Conservation (phyloP, 2,329 filamentous ascomycete species). For the Zarea fungicola region DNA sequence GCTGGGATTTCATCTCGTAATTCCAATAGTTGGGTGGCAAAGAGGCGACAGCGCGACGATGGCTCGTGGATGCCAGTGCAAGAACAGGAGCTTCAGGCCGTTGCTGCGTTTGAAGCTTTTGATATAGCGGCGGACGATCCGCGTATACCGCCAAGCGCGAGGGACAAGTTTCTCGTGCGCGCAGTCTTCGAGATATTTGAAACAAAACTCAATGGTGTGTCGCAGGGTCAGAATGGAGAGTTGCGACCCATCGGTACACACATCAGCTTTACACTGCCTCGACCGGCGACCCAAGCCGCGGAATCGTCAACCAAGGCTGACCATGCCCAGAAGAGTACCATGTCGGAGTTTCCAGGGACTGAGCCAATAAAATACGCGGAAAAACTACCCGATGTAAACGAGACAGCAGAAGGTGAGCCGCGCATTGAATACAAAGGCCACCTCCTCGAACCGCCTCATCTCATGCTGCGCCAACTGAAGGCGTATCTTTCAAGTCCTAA, state of each 20-base stretch:
- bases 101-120: neutral
- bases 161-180: neutral
- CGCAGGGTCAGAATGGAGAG: neutral
- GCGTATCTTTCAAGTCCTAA: constrained; percentile 48
- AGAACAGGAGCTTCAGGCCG: neutral
- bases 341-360: neutral
- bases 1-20: neutral
- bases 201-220: neutral
- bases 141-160: neutral
- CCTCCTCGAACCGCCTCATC: constrained; percentile 27
- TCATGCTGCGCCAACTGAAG: constrained; percentile 27
- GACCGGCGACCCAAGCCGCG: neutral
- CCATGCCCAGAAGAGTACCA: neutral
- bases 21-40: neutral
- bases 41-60: neutral
- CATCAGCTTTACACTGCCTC: neutral
- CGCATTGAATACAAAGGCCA: constrained; percentile 28
- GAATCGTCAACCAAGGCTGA: neutral
- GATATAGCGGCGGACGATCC: neutral
- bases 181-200: neutral
- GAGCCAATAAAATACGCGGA: neutral
- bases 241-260: neutral
- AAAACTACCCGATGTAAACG: neutral
- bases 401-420: neutral
- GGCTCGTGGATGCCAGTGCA: neutral